Base-by-base conservation (phyloP, 768 basidiomycete species). In the Trametes cinnabarina region DNA sequence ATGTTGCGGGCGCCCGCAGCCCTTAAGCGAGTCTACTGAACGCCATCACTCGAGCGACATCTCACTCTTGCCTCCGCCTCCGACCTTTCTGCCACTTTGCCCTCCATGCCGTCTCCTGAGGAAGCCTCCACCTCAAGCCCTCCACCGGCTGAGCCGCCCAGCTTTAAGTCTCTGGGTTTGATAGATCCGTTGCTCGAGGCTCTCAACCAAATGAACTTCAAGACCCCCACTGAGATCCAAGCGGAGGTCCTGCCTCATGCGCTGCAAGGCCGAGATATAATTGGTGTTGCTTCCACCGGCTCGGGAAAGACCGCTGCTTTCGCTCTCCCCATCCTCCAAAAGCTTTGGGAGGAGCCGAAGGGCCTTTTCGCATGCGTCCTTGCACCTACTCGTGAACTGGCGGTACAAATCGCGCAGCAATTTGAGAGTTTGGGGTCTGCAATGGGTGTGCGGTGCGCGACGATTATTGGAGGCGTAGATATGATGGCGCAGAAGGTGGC, bases 301-400 rank as follows among this genome's bases (percentile, higher is more conserved):
- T 94, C 92, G 12, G 97, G 96, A 64, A 98, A 99, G 78, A 98
- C 97, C 0, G 96, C 94, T 15, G 95, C 97, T 20, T 98, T 98
- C 73, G 94, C 92, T 23, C 76, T 98, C 5, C 97, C 97, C 2
- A 96, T 99, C 57, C 76, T 99, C 34, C 97, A 99, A 73, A 92
- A 92, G 64, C 74, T 98, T 72, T 98, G 94, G 94, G 90, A 94
- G 47, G 90, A 95, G 28, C 97, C 97, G 44, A 88, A 88, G 67
- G 91, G 93, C 20, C 81, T 96, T 39, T 99, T 94, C 70, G 94
- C 94, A 14, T 90, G 92, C 67, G 86, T 98, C 15, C 80, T 99
- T 37, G 94, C 96, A 15, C 97, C 97, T 12, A 99, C 97, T n/a
- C 87, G 96, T 67, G 97, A 99, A 75, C 79, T 99, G 65, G 97